Evolutionary conservation across 176 grass and related monocot genomes (phyloP).

Genomic region (Dendrocalamus sinicus): DNA sequence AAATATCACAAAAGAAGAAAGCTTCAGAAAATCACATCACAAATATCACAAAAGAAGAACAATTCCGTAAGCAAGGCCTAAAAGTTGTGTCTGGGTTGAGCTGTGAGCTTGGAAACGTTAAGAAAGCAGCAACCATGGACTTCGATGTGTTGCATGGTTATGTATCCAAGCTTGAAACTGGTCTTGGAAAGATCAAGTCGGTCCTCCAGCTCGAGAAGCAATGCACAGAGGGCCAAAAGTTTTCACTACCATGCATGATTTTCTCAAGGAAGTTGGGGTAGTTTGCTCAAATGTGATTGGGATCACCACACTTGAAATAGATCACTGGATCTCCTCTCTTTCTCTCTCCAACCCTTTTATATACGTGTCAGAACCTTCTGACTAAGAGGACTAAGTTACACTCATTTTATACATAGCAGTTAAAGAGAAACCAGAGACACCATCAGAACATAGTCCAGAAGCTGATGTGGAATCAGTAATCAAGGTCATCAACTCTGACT

Average conservation of each 20-base stretch:
- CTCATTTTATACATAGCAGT: no score
- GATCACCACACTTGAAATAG: no score
- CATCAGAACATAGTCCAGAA: no score
- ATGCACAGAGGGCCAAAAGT: constrained; percentile 59
- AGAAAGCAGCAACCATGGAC: constrained; percentile 89
- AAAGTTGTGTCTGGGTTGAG: constrained; percentile 78
- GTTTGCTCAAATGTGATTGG: no score
- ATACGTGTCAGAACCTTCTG: no score
- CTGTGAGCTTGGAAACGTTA: constrained; percentile 78
- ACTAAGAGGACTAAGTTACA: no score
- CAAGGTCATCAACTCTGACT: no score
- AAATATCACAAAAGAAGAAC: constrained; percentile 58
- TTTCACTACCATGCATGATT: constrained; percentile 70
- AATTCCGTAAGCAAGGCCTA: constrained; percentile 72
- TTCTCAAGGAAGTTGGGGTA: constrained; percentile 55
- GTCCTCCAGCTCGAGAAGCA: constrained; percentile 69
- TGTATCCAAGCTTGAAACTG: constrained; percentile 75
- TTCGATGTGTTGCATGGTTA: constrained; percentile 86
- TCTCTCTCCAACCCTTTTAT: no score
- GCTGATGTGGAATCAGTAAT: no score
- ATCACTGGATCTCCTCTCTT: no score
- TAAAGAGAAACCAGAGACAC: no score
- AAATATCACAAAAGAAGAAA: constrained; percentile 55
- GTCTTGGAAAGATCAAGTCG: constrained; percentile 63
- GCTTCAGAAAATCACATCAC: constrained; percentile 36